Conservation (phyloP, 2,329 filamentous ascomycete genomes). For the Plenodomus biglobosus region DNA sequence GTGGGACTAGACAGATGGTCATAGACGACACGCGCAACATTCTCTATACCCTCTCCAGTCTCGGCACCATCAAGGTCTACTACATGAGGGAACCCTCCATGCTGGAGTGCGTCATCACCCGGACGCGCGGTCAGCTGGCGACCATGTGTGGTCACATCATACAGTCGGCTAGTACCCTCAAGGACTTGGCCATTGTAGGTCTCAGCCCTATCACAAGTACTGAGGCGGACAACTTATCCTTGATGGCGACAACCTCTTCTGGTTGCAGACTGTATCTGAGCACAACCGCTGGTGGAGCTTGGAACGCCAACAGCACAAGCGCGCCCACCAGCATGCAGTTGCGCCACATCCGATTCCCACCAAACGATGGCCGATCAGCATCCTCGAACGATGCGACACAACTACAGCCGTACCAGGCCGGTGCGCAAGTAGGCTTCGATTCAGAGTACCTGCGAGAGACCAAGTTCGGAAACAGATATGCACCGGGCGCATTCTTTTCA, state of each 20-base stretch:
- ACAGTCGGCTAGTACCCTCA: constrained; percentile 66
- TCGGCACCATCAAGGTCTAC: constrained; percentile 87
- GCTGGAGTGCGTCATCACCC: constrained; percentile 58
- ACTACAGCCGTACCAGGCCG: constrained; percentile 33
- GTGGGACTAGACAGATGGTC: constrained; percentile 75
- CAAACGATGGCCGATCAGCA: constrained; percentile 46
- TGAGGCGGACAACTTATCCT: constrained; percentile 79
- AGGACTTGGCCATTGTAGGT: constrained; percentile 71
- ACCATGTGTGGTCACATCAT: constrained; percentile 85
- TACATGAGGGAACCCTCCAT: constrained; percentile 68
- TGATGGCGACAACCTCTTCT: constrained; percentile 87
- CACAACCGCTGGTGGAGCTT: constrained; percentile 72
- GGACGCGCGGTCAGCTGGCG: constrained; percentile 56
- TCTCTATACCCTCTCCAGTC: constrained; percentile 86
- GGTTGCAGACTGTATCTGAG: constrained; percentile 92
- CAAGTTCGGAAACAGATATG: constrained; percentile 61
- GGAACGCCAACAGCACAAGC: constrained; percentile 61
- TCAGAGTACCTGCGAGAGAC: constrained; percentile 38
- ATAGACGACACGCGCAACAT: constrained; percentile 87
- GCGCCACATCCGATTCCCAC: constrained; percentile 95
- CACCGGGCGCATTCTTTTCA: constrained; percentile 89
- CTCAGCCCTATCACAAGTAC: constrained; percentile 80
- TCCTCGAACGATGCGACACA: constrained; percentile 29
- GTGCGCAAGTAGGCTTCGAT: constrained; percentile 29
- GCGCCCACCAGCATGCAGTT: constrained; percentile 95